A percentile compares a stretch with the other conserved stretches of the same genome.
phyloP scores from a whole-genome alignment of 371 early-diverging fungal genomes.

The Mucor circinelloides region DNA sequence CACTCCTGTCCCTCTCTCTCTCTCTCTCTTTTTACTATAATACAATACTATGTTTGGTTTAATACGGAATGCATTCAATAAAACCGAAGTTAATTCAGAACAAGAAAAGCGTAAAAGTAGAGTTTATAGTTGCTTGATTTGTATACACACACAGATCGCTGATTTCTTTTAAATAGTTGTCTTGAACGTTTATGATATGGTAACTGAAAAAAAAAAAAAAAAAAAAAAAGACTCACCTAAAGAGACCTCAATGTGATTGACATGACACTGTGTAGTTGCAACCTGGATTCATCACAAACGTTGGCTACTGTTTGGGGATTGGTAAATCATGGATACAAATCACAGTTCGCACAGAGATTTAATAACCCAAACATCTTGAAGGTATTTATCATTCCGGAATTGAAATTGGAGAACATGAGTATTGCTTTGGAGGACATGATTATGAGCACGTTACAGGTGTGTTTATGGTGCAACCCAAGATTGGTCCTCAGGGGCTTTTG shows the following conservation, averaged over 20 bases:
- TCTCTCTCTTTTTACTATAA: background rate
- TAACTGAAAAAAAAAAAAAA: background rate
- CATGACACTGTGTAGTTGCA: constrained; percentile 43
- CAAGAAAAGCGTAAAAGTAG: constrained; percentile 24
- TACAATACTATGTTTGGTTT: constrained; percentile 15
- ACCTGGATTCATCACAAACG: constrained; percentile 53
- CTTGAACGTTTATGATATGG: constrained; percentile 15
- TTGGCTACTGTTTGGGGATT: constrained; percentile 61
- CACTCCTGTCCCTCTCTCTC: background rate
- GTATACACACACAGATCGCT: background rate
- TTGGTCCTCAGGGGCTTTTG: constrained; percentile 60
- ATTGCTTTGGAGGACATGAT: constrained; percentile 69
- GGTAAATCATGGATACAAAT: constrained; percentile 31
- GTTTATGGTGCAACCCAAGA: constrained; percentile 58
- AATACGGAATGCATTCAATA: constrained; percentile 15
- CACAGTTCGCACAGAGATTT: background rate
- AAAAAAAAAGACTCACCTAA: background rate
- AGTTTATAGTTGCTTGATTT: background rate
- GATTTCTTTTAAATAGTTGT: constrained; percentile 34
- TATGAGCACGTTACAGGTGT: constrained; percentile 64
- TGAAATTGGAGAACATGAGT: constrained; percentile 64
- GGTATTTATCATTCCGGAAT: constrained; percentile 70
- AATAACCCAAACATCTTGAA: constrained; percentile 4
- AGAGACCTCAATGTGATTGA: background rate
- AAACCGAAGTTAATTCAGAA: constrained; percentile 13